Conservation (phyloP, 257 asterid genomes). For the Fraxinus americana region DNA sequence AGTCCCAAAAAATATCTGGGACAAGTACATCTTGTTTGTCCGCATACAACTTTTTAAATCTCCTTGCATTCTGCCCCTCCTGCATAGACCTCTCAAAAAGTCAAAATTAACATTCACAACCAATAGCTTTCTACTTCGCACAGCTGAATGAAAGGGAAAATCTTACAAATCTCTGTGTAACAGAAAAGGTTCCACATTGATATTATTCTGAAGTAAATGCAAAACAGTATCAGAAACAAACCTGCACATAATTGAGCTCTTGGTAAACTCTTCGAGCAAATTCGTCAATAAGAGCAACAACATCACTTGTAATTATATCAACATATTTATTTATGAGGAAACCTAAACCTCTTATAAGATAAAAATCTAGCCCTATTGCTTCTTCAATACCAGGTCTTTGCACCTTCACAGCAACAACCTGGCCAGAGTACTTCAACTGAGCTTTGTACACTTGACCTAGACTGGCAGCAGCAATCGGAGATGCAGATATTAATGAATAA, state of each 20-base stretch:
- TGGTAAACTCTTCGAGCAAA: conserved; percentile 98
- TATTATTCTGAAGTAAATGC: background rate
- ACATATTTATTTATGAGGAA: conserved; percentile 79
- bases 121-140: conserved; percentile 33
- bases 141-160: conserved; percentile 15
- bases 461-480: conserved; percentile 99
- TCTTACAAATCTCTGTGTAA: conserved; percentile 2
- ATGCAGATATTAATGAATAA: conserved; percentile 79
- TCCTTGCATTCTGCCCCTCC: conserved; percentile 99
- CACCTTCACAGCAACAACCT: conserved; percentile 97
- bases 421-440: conserved; percentile 75
- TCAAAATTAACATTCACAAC: conserved; percentile 64
- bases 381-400: conserved; percentile 98
- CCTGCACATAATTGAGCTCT: conserved; percentile 99
- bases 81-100: conserved; percentile 76
- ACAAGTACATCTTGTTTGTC: conserved; percentile 94
- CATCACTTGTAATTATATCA: conserved; percentile 79
- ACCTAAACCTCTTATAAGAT: conserved; percentile 85
- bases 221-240: conserved; percentile 36
- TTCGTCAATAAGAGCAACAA: conserved; percentile 96
- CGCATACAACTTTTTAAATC: conserved; percentile 95
- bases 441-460: conserved; percentile 99
- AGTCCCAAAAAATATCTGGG: conserved; percentile 98
- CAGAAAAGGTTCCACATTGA: background rate
- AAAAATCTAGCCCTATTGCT: conserved; percentile 87